Conservation (phyloP, 345 rosid genomes). For the Pelargonium nanum region DNA sequence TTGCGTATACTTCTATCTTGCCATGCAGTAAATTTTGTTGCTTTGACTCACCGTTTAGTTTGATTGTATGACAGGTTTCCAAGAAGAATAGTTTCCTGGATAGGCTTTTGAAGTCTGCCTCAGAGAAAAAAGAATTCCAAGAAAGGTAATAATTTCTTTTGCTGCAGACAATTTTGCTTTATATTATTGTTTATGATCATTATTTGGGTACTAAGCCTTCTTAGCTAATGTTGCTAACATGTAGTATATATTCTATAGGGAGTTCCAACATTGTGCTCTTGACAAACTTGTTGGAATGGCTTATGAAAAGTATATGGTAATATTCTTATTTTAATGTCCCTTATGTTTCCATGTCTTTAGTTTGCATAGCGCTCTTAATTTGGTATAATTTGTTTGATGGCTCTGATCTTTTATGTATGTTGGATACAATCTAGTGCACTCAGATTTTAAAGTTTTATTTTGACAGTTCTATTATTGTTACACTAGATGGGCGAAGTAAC, state of each 20-base stretch:
- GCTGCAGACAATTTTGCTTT: constrained; percentile 11
- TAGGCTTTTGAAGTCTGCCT: constrained; percentile 49
- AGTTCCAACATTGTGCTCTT: constrained; percentile 54
- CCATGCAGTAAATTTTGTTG: constrained; percentile 3
- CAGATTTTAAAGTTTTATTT: not conserved
- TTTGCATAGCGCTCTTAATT: not conserved
- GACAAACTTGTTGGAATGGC: constrained; percentile 78
- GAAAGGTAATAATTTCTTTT: constrained; percentile 45
- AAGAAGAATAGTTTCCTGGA: constrained; percentile 59
- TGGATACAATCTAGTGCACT: not conserved
- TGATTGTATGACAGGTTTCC: constrained; percentile 37
- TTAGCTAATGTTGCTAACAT: constrained; percentile 1
- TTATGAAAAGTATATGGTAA: constrained; percentile 79
- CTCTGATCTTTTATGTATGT: not conserved
- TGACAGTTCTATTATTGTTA: too few relatives aligned
- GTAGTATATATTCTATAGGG: constrained; percentile 30
- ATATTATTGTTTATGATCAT: constrained; percentile 1
- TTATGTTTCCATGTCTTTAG: not conserved
- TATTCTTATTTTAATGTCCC: constrained; percentile 1
- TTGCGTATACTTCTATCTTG: constrained; percentile 1
- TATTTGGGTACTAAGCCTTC: not conserved
- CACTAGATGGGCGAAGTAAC: too few relatives aligned
- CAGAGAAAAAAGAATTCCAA: constrained; percentile 53
- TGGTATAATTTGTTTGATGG: not conserved
- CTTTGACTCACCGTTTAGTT: constrained; percentile 3